These are phyloP conservation scores for Aspergillus sclerotioniger DNA, from an alignment of 495 filamentous ascomycete genomes.

Conservation along the genomic window DNA sequence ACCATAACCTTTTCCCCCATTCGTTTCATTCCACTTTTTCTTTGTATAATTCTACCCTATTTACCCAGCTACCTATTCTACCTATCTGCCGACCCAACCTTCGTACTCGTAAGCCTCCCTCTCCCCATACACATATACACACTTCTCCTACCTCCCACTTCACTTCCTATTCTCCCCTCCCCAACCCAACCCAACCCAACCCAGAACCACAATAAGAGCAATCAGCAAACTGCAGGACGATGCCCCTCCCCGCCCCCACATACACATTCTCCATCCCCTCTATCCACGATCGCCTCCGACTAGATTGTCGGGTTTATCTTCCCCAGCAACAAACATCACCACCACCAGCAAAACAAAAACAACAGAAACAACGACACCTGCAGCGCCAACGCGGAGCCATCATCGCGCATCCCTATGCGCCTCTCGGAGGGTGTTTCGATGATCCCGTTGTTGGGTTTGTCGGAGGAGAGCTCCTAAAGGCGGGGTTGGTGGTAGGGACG, in stretches of 20 bases:
- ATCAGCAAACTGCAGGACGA: no score
- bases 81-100: no score
- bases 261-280: slow-evolving; percentile 81
- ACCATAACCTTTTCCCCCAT: no score
- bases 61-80: no score
- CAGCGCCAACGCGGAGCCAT: slow-evolving; percentile 56
- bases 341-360: slow-evolving; percentile 59
- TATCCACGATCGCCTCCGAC: slow-evolving; percentile 67
- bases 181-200: neutral
- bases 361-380: no score
- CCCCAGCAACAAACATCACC: neutral
- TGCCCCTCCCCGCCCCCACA: slow-evolving; percentile 51
- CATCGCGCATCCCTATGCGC: slow-evolving; percentile 87
- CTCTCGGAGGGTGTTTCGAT: slow-evolving; percentile 81
- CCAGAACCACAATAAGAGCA: no score
- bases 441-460: slow-evolving; percentile 70
- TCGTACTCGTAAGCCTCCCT: no score
- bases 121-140: no score
- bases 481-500: slow-evolving; percentile 75
- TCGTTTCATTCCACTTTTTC: no score
- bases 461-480: slow-evolving; percentile 58
- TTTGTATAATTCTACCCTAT: no score
- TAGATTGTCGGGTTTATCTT: slow-evolving; percentile 77
- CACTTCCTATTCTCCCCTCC: neutral
- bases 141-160: neutral